These are phyloP conservation scores for Amaranthus tricolor DNA, from an alignment of 179 eudicot species.

Conservation along the genomic window DNA sequence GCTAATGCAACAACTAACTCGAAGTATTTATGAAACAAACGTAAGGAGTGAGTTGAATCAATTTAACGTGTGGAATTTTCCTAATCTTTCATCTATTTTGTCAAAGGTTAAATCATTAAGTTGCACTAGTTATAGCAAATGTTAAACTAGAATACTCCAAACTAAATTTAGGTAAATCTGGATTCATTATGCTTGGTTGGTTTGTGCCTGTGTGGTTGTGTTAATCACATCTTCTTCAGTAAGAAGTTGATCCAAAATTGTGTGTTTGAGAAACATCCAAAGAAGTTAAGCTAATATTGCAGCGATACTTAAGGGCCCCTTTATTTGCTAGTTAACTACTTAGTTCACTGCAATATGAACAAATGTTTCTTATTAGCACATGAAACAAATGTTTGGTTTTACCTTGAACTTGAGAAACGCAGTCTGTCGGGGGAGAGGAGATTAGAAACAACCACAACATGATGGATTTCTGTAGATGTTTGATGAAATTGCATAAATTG, in stretches of 20 bases:
- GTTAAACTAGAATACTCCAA: neutral
- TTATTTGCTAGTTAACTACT: neutral
- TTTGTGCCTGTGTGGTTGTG: too few relatives aligned
- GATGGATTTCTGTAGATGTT: slow-evolving; percentile 8
- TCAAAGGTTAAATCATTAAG: too few relatives aligned
- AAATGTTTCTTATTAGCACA: neutral
- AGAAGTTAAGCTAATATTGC: neutral
- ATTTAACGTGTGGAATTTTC: too few relatives aligned
- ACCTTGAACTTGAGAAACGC: neutral
- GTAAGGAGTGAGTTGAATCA: too few relatives aligned
- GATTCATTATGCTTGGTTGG: neutral
- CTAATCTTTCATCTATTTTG: too few relatives aligned
- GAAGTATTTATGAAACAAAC: too few relatives aligned
- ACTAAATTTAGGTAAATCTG: neutral
- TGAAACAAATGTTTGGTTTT: neutral
- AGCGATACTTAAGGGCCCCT: too few relatives aligned
- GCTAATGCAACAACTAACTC: too few relatives aligned
- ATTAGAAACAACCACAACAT: slow-evolving; percentile 15
- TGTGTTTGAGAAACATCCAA: neutral
- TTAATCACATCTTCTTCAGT: too few relatives aligned
- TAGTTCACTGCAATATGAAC: neutral
- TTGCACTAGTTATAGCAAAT: neutral
- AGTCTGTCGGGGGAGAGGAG: slow-evolving; percentile 11
- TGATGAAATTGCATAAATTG: slow-evolving; percentile 17
- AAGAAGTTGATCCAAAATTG: too few relatives aligned